Conservation (phyloP, 495 filamentous ascomycete species). For the Halenospora varia region DNA sequence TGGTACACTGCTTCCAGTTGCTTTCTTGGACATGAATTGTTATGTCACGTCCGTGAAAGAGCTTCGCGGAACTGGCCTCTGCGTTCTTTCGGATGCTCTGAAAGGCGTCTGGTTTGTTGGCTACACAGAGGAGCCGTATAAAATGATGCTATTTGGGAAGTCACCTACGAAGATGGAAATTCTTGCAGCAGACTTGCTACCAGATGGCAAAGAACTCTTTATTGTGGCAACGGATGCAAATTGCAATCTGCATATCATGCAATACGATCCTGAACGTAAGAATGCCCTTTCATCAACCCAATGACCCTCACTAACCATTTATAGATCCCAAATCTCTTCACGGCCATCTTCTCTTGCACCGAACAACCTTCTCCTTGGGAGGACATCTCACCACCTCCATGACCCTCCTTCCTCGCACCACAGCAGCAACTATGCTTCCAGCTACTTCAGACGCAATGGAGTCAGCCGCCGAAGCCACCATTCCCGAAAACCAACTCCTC, state of each 20-base stretch:
- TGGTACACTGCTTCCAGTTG: constrained; percentile 82
- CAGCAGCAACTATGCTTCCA: constrained; percentile 38
- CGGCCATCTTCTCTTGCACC: constrained; percentile 80
- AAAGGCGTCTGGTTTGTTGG: constrained; percentile 95
- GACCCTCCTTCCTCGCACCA: constrained; percentile 67
- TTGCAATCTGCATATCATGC: constrained; percentile 78
- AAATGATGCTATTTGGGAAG: constrained; percentile 91
- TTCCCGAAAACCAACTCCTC: constrained; percentile 51
- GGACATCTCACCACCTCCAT: constrained; percentile 71
- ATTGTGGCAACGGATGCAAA: constrained; percentile 82
- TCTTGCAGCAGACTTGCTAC: constrained; percentile 80
- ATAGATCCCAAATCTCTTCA: constrained; percentile 89
- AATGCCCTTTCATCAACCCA: constrained; percentile 8
- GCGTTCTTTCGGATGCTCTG: constrained; percentile 78
- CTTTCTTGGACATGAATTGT: constrained; percentile 97
- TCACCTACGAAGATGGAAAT: constrained; percentile 70
- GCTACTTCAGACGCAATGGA: constrained; percentile 32
- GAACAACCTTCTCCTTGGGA: constrained; percentile 76
- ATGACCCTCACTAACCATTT: not conserved
- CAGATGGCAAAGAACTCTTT: constrained; percentile 76
- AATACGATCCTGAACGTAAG: constrained; percentile 88
- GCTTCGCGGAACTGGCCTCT: constrained; percentile 76
- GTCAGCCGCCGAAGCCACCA: constrained; percentile 18
- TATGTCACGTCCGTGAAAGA: constrained; percentile 81
- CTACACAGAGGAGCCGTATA: constrained; percentile 92